Evolutionary conservation across 306 rosid genomes (phyloP), one percentile per base, ranked within the genome.

Genomic region (Vachellia collinsii): DNA sequence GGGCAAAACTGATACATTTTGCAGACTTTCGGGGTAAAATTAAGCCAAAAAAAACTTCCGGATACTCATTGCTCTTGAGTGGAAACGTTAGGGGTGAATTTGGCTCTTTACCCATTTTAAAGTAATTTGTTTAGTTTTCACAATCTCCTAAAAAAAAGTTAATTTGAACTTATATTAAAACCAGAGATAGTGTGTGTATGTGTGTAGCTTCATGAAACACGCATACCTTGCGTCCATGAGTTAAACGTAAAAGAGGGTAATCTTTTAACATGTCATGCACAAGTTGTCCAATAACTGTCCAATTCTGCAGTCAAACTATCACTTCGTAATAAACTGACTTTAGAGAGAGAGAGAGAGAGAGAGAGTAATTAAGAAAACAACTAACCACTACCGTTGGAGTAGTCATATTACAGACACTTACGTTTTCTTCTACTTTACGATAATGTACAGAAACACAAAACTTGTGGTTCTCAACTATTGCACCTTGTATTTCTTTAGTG

Each of bases 361-460:
- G 12, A 7, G 0, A 11, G 3, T n/a, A n/a, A 56, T 3, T 19
- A 56, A 20, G 63, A n/a, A 8, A 4, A 0, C 20, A 19, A 19
- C 1, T 53, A 19, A 2, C 1, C 0, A 56, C 29, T 56, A 58
- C 3, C 12, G 8, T 53, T 53, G 22, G 5, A 22, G 14, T 11
- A 22, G n/a, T n/a, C n/a, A n/a, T 29, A 23, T 22, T 59, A 64
- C 22, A 34, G 19, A 54, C 47, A 7, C 79, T 43, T 78, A 93
- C 99, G 83, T 84, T 91, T 88, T 93, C 95, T 44, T 93, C 93
- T 88, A 94, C 97, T 42, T 93, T 93, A 72, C 97, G 97, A 70
- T 94, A 94, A 93, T 94, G 99, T 87, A 93, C 97, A 86, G 99
- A 90, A 78, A 81, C 87, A 76, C 99, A 94, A 89, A 94, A 94